Conservation (phyloP, 805 yeast species). For the Priceomyces melissophilus region DNA sequence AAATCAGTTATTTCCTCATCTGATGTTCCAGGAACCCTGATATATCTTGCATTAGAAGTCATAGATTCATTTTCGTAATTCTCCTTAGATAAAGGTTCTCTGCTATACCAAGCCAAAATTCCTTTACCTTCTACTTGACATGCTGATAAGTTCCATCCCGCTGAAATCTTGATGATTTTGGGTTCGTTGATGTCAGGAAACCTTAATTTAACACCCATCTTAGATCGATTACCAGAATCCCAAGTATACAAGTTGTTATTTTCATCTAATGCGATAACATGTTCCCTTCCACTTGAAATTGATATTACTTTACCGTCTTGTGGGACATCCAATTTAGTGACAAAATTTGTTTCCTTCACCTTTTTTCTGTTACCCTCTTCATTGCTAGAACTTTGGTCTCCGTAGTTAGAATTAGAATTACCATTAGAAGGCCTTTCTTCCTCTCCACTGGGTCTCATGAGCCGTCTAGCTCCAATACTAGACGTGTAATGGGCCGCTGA, state of each 20-base stretch:
- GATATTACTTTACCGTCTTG: conserved; percentile 36
- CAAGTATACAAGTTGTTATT: conserved; percentile 53
- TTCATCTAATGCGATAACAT: conserved; percentile 57
- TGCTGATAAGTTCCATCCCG: conserved; percentile 67
- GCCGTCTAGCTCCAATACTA: conserved; percentile 10
- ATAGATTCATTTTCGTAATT: conserved; percentile 14
- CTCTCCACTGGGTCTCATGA: conserved; percentile 4
- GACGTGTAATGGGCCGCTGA: conserved; percentile 8
- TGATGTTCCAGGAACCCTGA: conserved; percentile 40
- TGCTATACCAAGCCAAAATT: conserved; percentile 52
- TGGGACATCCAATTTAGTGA: conserved; percentile 21
- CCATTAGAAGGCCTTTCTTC: conserved; percentile 5
- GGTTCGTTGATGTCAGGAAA: conserved; percentile 27
- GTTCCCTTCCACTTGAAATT: conserved; percentile 62
- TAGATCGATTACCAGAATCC: conserved; percentile 44
- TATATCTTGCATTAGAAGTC: conserved; percentile 32
- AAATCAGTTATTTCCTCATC: conserved; percentile 47
- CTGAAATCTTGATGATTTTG: conserved; percentile 44
- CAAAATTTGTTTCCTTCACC: conserved; percentile 19
- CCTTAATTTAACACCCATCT: conserved; percentile 40
- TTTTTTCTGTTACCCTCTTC: conserved; percentile 7
- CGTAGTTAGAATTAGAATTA: conserved; percentile 1
- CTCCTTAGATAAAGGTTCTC: conserved; percentile 20
- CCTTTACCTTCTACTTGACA: conserved; percentile 50
- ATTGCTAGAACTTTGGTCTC: background rate